Evolutionary conservation across 176 grass and related monocot genomes (phyloP).

Genomic region (Zoysia pacifica): DNA sequence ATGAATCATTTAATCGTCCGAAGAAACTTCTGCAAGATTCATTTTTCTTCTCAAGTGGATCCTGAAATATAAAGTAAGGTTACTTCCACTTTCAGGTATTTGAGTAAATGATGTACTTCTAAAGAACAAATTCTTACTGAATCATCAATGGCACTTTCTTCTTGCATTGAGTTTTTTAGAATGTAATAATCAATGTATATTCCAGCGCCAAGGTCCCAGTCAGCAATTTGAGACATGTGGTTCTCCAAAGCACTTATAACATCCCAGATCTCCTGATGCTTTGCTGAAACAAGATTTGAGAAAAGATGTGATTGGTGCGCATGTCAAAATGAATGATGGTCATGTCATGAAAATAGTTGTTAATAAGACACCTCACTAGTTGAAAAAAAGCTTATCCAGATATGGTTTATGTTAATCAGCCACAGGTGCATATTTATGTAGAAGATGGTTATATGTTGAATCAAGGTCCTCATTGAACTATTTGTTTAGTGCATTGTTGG

Average conservation of each 20-base stretch:
- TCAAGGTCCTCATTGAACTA: neutral
- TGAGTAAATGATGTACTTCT: neutral
- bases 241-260: slow-evolving; percentile 75
- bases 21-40: slow-evolving; percentile 76
- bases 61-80: slow-evolving; percentile 49
- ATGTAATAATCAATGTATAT: slow-evolving; percentile 86
- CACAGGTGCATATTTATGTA: neutral
- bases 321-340: neutral
- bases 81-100: slow-evolving; percentile 18
- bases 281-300: slow-evolving; percentile 44
- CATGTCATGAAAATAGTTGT: neutral
- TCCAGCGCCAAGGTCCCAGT: slow-evolving; percentile 86
- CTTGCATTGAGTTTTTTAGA: slow-evolving; percentile 65
- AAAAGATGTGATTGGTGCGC: slow-evolving; percentile 12
- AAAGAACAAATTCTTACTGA: slow-evolving; percentile 38
- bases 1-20: slow-evolving; percentile 70
- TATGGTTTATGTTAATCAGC: neutral
- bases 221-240: slow-evolving; percentile 86
- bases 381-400: neutral
- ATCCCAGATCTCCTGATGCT: slow-evolving; percentile 83
- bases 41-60: slow-evolving; percentile 67
- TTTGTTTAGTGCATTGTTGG: neutral
- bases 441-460: slow-evolving; percentile 15
- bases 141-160: slow-evolving; percentile 67
- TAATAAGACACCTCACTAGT: neutral